Conservation (phyloP, 2,329 filamentous ascomycete species). For the Exophiala bonariae region DNA sequence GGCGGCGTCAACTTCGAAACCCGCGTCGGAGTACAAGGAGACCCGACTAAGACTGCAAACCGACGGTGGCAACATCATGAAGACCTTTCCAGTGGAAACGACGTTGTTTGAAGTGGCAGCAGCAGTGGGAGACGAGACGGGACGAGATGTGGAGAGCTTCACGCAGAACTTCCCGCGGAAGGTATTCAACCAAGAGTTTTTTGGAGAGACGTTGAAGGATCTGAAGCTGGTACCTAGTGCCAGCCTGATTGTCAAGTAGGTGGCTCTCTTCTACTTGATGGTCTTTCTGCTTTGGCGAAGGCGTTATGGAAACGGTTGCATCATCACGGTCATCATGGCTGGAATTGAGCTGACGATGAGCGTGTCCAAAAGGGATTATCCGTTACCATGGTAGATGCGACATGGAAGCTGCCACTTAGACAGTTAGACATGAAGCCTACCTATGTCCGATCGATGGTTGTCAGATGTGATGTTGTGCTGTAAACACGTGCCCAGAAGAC, state of each 20-base stretch:
- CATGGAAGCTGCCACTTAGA: no score
- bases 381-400: slow-evolving; percentile 23
- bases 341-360: slow-evolving; percentile 20
- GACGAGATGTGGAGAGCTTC: slow-evolving; percentile 71
- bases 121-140: slow-evolving; percentile 69
- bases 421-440: no score
- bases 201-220: slow-evolving; percentile 89
- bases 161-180: slow-evolving; percentile 86
- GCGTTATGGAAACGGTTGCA: slow-evolving; percentile 3
- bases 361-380: slow-evolving; percentile 25
- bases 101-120: slow-evolving; percentile 91
- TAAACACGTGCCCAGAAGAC: no score
- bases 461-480: no score
- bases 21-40: slow-evolving; percentile 73
- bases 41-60: slow-evolving; percentile 81
- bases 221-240: slow-evolving; percentile 86
- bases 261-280: slow-evolving; percentile 10
- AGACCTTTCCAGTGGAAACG: slow-evolving; percentile 84
- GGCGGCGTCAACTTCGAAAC: slow-evolving; percentile 55
- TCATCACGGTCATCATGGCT: not conserved
- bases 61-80: slow-evolving; percentile 72
- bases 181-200: slow-evolving; percentile 71
- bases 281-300: slow-evolving; percentile 7
- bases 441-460: no score
- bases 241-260: slow-evolving; percentile 70